A percentile compares a stretch with the other conserved stretches of the same genome.
These are phyloP conservation scores for Nakaseomyces uthaithaninus DNA, from an alignment of 1,139 yeast species.

Conservation along the genomic window DNA sequence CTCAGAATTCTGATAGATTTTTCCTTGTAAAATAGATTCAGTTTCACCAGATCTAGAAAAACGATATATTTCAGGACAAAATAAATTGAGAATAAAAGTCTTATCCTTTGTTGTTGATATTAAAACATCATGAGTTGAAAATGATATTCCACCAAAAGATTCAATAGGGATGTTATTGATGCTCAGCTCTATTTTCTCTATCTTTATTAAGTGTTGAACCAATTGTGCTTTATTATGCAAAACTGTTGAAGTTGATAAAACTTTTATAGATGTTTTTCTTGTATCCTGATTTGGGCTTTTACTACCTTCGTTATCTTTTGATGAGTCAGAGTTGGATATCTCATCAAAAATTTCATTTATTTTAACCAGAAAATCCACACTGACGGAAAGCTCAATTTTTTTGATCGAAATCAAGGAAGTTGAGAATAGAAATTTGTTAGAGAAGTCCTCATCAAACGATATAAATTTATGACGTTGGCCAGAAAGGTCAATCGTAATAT, in stretches of 20 bases:
- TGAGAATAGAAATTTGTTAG: background rate
- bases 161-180: background rate
- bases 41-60: conserved; percentile 2
- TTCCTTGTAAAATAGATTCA: background rate
- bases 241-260: background rate
- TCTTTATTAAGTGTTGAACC: background rate
- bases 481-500: background rate
- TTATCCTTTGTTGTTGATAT: conserved; percentile 34
- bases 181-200: background rate
- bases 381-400: background rate
- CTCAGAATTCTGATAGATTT: background rate
- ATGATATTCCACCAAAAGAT: conserved; percentile 41
- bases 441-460: background rate
- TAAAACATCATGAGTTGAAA: conserved; percentile 27
- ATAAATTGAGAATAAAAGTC: conserved; percentile 31
- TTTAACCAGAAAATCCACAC: background rate
- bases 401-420: background rate
- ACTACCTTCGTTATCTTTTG: background rate
- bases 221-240: background rate
- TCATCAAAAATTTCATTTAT: background rate
- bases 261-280: background rate
- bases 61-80: conserved; percentile 22
- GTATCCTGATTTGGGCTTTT: background rate
- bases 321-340: background rate
- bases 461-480: background rate